phyloP scores from a whole-genome alignment of 2,329 filamentous ascomycete genomes.

The Macrophomina tecta region DNA sequence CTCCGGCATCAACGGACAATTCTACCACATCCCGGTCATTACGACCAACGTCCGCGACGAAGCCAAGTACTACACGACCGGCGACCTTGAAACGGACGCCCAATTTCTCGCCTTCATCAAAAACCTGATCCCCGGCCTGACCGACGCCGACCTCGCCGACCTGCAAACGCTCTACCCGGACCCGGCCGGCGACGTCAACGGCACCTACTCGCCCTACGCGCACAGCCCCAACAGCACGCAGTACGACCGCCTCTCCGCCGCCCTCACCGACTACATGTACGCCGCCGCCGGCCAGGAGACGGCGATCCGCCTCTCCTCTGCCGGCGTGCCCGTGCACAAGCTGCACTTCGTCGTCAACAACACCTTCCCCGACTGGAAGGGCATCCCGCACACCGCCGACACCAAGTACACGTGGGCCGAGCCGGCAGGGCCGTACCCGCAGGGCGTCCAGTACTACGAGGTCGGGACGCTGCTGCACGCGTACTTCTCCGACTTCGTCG shows the following conservation, averaged over 20 bases:
- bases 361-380: constrained; percentile 16
- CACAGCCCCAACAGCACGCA: constrained; percentile 52
- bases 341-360: constrained; percentile 7
- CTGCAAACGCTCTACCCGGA: constrained; percentile 40
- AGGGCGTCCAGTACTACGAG: constrained; percentile 10
- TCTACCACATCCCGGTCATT: constrained; percentile 33
- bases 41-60: constrained; percentile 45
- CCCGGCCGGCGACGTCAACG: constrained; percentile 32
- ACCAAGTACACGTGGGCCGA: constrained; percentile 19
- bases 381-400: constrained; percentile 17
- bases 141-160: constrained; percentile 37
- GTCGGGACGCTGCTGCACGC: constrained; percentile 15
- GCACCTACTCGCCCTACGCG: constrained; percentile 36
- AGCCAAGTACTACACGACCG: constrained; percentile 39
- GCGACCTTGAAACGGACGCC: constrained; percentile 42
- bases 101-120: constrained; percentile 43
- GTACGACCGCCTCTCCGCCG: constrained; percentile 52
- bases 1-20: constrained; percentile 35
- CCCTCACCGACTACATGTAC: constrained; percentile 52
- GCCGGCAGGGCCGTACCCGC: neutral
- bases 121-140: constrained; percentile 40
- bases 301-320: constrained; percentile 45
- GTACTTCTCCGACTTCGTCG: constrained; percentile 13
- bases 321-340: constrained; percentile 40
- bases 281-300: constrained; percentile 55